Conservation (phyloP, 208 protist genomes). For the Leishmania guyanensis region DNA sequence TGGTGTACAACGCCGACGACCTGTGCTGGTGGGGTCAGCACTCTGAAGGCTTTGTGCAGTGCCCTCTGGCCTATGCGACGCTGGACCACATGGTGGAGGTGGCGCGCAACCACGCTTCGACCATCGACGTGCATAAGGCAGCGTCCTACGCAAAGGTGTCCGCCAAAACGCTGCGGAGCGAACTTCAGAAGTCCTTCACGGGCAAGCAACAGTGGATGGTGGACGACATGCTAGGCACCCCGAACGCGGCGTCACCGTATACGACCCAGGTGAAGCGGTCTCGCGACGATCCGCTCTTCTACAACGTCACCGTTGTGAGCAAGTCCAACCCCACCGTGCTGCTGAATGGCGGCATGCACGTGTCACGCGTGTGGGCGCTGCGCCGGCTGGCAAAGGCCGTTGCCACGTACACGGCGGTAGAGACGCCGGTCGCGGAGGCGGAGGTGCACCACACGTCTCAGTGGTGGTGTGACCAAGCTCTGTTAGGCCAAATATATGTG, state of each 20-base stretch:
- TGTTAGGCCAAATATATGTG: constrained; percentile 37
- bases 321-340: constrained; percentile 19
- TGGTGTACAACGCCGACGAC: constrained; percentile 43
- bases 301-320: constrained; percentile 15
- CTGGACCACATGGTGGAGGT: constrained; percentile 38
- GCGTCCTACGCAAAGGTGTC: constrained; percentile 8
- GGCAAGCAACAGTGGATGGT: constrained; percentile 15
- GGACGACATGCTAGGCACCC: constrained; percentile 13
- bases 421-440: constrained; percentile 20
- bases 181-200: constrained; percentile 8
- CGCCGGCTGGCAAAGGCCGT: constrained; percentile 19
- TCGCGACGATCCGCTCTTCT: constrained; percentile 27
- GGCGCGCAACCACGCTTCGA: constrained; percentile 29
- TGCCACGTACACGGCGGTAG: constrained; percentile 14
- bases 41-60: constrained; percentile 17
- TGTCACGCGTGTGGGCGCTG: constrained; percentile 41
- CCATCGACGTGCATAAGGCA: constrained; percentile 3
- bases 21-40: constrained; percentile 39
- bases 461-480: constrained; percentile 37
- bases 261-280: background rate
- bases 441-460: constrained; percentile 13
- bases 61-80: constrained; percentile 27
- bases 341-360: constrained; percentile 35
- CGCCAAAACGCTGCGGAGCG: background rate
- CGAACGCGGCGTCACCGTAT: constrained; percentile 13